Conservation (phyloP, 805 yeast genomes). For the Cyberlindnera petersonii region DNA sequence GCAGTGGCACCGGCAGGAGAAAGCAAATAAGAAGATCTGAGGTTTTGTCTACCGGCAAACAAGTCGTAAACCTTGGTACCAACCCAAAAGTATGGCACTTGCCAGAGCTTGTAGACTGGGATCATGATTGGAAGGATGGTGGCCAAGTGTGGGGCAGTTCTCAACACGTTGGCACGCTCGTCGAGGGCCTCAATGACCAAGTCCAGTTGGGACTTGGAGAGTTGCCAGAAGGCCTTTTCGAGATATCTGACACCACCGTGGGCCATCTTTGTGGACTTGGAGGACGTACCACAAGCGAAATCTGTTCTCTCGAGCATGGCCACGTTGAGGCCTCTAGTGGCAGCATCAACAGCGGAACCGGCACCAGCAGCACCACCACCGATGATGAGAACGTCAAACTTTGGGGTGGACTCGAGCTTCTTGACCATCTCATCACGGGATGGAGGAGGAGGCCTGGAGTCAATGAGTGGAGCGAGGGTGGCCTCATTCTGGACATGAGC, state of each 20-base stretch:
- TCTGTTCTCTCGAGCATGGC: conserved; percentile 84
- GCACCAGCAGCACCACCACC: conserved; percentile 98
- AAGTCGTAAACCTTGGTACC: conserved; percentile 91
- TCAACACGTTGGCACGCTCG: conserved; percentile 80
- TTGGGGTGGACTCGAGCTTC: conserved; percentile 44
- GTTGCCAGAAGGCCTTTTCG: conserved; percentile 91
- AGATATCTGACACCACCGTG: conserved; percentile 96
- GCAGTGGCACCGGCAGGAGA: conserved; percentile 62
- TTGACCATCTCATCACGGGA: conserved; percentile 49
- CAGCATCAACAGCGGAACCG: conserved; percentile 90
- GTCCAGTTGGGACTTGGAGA: conserved; percentile 85
- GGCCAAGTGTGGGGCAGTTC: conserved; percentile 90
- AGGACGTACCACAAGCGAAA: conserved; percentile 89
- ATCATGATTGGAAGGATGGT: conserved; percentile 86
- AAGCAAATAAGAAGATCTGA: conserved; percentile 72
- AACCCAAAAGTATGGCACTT: conserved; percentile 85
- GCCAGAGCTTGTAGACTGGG: conserved; percentile 97
- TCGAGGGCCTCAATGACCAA: conserved; percentile 85
- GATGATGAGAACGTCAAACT: conserved; percentile 77
- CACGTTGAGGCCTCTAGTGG: conserved; percentile 85
- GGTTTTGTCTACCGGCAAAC: conserved; percentile 86
- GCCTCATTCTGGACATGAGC: conserved; percentile 23
- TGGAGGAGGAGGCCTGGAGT: conserved; percentile 48
- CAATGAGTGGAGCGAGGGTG: conserved; percentile 35
- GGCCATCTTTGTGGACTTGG: conserved; percentile 92